Conservation (phyloP, 2,329 filamentous ascomycete genomes). For the Alternaria triticina region DNA sequence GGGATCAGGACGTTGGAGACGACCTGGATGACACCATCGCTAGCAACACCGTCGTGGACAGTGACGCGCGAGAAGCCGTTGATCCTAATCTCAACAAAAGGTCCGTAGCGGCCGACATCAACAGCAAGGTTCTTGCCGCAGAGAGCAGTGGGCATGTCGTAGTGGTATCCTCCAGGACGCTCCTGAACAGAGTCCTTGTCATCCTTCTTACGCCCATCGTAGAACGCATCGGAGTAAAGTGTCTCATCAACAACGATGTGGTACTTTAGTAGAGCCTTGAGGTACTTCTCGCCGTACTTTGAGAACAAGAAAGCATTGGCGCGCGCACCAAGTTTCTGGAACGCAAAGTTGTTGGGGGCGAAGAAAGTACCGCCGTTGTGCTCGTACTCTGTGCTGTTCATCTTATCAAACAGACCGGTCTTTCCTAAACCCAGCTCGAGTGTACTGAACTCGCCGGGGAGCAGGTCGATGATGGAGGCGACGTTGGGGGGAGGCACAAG, state of each 20-base stretch:
- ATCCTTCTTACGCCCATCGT: conserved; percentile 54
- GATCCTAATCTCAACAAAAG: conserved; percentile 73
- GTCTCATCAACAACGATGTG: conserved; percentile 77
- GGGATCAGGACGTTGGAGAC: conserved; percentile 77
- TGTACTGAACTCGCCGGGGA: conserved; percentile 78
- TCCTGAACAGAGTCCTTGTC: conserved; percentile 25
- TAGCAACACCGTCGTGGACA: conserved; percentile 73
- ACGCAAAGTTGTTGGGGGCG: conserved; percentile 82
- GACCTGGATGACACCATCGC: conserved; percentile 84
- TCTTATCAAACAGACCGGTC: conserved; percentile 70
- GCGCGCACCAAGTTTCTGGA: conserved; percentile 71
- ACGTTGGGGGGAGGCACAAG: conserved; percentile 76
- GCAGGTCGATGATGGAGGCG: conserved; percentile 67
- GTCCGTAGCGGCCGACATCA: conserved; percentile 72
- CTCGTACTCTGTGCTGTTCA: conserved; percentile 57
- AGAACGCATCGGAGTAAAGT: conserved; percentile 84
- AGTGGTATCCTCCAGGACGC: conserved; percentile 60
- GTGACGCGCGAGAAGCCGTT: conserved; percentile 74
- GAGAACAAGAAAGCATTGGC: conserved; percentile 89
- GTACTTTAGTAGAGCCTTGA: conserved; percentile 79
- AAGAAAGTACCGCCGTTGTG: conserved; percentile 77
- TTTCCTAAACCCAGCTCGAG: conserved; percentile 75
- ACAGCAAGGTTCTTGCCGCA: conserved; percentile 70
- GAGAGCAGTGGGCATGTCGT: conserved; percentile 77
- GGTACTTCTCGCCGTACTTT: conserved; percentile 72